A percentile compares a stretch with the other conserved stretches of the same genome.
Conservation (phyloP, 305 asterid genomes). For the Solanum hybrid region DNA sequence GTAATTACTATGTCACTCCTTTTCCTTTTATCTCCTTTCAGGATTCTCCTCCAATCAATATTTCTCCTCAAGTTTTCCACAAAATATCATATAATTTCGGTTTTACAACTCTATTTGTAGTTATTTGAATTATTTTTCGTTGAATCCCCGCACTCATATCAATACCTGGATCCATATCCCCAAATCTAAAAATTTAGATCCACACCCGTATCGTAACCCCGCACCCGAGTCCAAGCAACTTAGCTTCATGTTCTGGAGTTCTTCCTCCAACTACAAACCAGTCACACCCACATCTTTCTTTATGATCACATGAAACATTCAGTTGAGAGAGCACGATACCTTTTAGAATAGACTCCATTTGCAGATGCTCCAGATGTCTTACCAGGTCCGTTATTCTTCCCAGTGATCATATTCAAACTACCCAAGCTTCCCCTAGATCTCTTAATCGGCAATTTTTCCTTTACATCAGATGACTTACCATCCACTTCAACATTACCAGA, state of each 20-base stretch:
- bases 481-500: conserved; percentile 57
- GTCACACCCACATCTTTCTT: not conserved
- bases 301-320: conserved; percentile 4
- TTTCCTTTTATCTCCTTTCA: not conserved
- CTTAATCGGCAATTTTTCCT: conserved; percentile 87
- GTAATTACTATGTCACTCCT: not conserved
- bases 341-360: conserved; percentile 64
- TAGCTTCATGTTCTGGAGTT: not conserved
- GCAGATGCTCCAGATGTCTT: conserved; percentile 59
- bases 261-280: not conserved
- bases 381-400: conserved; percentile 60
- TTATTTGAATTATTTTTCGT: not conserved
- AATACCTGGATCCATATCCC: not conserved
- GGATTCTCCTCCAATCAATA: not conserved
- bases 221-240: not conserved
- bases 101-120: not conserved
- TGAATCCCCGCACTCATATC: not conserved
- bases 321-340: conserved; percentile 29
- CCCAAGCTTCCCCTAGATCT: conserved; percentile 87
- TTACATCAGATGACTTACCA: conserved; percentile 67
- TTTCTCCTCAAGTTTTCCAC: not conserved
- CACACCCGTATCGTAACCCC: not conserved
- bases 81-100: too few relatives aligned
- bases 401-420: conserved; percentile 75
- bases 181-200: not conserved